Conservation (phyloP, 345 rosid species). For the Psidium guajava region DNA sequence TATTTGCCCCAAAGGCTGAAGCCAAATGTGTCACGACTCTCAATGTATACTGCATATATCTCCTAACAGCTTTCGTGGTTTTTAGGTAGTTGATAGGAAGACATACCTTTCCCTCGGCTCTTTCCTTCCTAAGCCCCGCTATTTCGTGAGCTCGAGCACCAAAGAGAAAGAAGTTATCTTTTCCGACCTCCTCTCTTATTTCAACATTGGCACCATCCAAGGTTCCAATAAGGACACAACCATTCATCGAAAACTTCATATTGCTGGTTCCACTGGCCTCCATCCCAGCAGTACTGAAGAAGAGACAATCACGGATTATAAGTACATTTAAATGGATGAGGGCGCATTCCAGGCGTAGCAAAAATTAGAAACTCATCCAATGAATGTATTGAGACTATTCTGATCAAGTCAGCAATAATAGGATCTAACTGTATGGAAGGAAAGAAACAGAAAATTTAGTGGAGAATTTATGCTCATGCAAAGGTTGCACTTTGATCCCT, state of each 20-base stretch:
- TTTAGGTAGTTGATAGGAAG: neutral
- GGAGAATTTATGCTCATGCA: neutral
- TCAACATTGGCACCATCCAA: slow-evolving; percentile 46
- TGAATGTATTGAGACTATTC: neutral
- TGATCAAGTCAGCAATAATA: neutral
- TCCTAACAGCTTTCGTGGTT: neutral
- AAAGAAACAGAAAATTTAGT: neutral
- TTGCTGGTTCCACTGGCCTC: slow-evolving; percentile 55
- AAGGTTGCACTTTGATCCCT: neutral
- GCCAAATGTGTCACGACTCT: neutral
- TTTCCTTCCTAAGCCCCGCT: slow-evolving; percentile 32
- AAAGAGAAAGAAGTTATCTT: slow-evolving; percentile 40
- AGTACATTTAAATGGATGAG: neutral
- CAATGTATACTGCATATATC: neutral
- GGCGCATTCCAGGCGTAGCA: neutral
- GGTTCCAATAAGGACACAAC: slow-evolving; percentile 36
- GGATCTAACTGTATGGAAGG: neutral
- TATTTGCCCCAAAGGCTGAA: neutral
- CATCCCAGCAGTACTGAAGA: slow-evolving; percentile 38
- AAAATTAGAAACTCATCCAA: neutral
- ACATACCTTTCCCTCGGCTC: slow-evolving; percentile 36
- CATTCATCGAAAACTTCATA: slow-evolving; percentile 49
- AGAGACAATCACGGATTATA: neutral
- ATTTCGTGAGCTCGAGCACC: slow-evolving; percentile 38
- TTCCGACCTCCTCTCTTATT: slow-evolving; percentile 40